These are phyloP conservation scores for Talaromyces funiculosus DNA, from an alignment of 2,329 filamentous ascomycete species.

Conservation along the genomic window DNA sequence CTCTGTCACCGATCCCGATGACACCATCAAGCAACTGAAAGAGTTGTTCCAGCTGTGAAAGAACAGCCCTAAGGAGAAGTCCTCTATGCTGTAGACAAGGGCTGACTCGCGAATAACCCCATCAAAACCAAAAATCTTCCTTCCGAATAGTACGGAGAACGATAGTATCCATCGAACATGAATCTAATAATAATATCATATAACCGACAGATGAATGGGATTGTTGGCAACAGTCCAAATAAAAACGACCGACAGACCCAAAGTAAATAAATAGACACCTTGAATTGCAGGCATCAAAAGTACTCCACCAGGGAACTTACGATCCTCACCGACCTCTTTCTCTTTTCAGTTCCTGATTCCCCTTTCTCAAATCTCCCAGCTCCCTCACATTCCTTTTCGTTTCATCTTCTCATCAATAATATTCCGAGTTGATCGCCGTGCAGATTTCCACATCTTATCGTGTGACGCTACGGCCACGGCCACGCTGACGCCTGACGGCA, in stretches of 20 bases:
- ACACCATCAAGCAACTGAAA: conserved; percentile 74
- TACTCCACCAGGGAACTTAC: neutral
- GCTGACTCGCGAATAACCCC: neutral
- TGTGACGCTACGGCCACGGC: conserved; percentile 4
- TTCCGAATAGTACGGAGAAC: neutral
- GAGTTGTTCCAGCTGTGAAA: conserved; percentile 65
- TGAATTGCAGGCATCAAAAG: neutral
- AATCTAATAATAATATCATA: too few species aligned
- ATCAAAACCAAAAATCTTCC: neutral
- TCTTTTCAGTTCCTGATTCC: neutral
- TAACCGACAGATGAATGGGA: neutral
- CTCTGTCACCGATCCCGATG: conserved; percentile 71
- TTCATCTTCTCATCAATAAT: neutral
- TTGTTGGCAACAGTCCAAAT: neutral
- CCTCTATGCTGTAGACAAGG: neutral
- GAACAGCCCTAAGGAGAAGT: neutral
- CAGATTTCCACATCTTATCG: neutral
- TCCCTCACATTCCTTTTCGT: neutral
- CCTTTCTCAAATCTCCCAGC: neutral
- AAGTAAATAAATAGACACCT: neutral
- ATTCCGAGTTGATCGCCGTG: neutral
- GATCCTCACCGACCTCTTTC: neutral
- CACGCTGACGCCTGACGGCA: conserved; percentile 1
- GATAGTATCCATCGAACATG: too few species aligned
- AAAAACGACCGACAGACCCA: neutral